Conservation (phyloP, 140 eudicot genomes). For the Senecio squalidus region DNA sequence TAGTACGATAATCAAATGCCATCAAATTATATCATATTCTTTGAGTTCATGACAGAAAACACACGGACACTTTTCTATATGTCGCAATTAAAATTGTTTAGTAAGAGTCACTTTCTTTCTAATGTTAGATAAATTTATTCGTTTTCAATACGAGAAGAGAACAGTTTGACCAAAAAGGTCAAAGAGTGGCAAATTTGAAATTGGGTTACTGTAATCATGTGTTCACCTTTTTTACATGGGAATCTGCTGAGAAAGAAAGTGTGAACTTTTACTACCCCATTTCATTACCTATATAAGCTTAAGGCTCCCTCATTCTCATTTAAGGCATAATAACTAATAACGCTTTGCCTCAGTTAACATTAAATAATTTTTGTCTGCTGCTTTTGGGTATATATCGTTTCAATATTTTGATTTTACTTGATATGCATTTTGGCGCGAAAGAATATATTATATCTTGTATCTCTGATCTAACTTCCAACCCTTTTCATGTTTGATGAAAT, state of each 20-base stretch:
- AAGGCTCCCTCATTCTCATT: constrained; percentile 7
- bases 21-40: constrained; percentile 14
- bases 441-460: background rate
- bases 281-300: constrained; percentile 29
- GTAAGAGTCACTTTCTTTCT: constrained; percentile 1
- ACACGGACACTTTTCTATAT: constrained; percentile 12
- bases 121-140: background rate
- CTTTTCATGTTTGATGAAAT: constrained; percentile 6
- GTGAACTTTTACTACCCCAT: constrained; percentile 9
- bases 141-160: background rate
- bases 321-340: constrained; percentile 2
- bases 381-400: constrained; percentile 17
- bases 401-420: constrained; percentile 4
- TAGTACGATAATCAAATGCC: constrained; percentile 5
- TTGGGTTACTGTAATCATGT: constrained; percentile 17
- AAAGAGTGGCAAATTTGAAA: constrained; percentile 3
- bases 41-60: constrained; percentile 3
- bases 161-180: constrained; percentile 15
- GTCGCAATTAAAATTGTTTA: constrained; percentile 8
- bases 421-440: constrained; percentile 4
- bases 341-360: constrained; percentile 14
- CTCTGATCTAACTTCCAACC: constrained; percentile 1
- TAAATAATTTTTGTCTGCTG: constrained; percentile 9
- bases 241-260: constrained; percentile 13
- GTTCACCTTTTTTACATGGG: constrained; percentile 9